These are phyloP conservation scores for Gossypium sturtianum DNA, from an alignment of 345 rosid species.

Conservation along the genomic window DNA sequence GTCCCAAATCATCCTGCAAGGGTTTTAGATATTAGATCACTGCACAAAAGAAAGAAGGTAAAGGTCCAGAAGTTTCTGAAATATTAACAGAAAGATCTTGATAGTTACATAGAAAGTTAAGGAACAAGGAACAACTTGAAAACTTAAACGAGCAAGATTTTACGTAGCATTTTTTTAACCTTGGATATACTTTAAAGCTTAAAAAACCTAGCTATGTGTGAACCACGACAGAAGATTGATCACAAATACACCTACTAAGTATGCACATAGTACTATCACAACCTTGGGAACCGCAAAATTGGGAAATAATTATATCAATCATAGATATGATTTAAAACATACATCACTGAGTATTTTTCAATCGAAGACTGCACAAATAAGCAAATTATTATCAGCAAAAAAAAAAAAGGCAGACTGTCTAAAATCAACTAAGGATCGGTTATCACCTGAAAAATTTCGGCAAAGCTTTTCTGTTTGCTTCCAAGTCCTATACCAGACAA, in stretches of 20 bases:
- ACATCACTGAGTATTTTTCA: background rate
- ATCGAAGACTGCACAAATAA: background rate
- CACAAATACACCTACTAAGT: conserved; percentile 8
- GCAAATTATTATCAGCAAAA: background rate
- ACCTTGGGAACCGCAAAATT: background rate
- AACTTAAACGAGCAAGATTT: background rate
- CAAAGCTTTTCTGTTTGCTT: conserved; percentile 70
- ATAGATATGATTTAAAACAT: background rate
- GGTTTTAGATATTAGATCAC: background rate
- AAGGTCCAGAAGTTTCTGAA: background rate
- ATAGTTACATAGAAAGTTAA: background rate
- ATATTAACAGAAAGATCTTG: background rate
- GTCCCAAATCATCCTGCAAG: conserved; percentile 66
- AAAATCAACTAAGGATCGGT: background rate
- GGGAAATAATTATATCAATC: background rate
- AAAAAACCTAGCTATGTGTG: background rate
- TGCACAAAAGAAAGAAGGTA: background rate
- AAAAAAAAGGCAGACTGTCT: background rate
- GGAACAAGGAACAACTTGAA: background rate
- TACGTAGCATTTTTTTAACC: background rate
- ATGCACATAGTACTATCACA: background rate
- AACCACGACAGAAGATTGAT: background rate
- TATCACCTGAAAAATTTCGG: conserved; percentile 76
- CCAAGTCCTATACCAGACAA: conserved; percentile 62
- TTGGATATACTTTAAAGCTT: background rate